These are phyloP conservation scores for Rubia occidens DNA, from an alignment of 305 asterid genomes.

Conservation along the genomic window DNA sequence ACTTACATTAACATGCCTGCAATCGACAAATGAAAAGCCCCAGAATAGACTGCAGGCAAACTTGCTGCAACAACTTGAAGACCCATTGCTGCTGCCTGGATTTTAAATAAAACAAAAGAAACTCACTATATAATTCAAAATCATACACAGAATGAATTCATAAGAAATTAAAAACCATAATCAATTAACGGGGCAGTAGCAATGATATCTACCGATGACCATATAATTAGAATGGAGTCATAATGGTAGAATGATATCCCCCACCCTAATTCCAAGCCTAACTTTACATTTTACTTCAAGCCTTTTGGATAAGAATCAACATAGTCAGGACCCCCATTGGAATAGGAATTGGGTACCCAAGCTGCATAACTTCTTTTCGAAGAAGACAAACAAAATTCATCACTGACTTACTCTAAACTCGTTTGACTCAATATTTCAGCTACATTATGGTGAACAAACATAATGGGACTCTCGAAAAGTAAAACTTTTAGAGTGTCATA, in stretches of 20 bases:
- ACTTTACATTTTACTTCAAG: not conserved
- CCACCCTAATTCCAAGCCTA: not conserved
- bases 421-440: not conserved
- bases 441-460: not conserved
- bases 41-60: slow-evolving; percentile 32
- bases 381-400: not conserved
- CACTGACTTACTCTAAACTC: not conserved
- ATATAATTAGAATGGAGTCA: not conserved
- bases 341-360: not conserved
- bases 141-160: not conserved
- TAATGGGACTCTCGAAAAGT: not conserved
- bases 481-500: not conserved
- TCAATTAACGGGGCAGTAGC: not conserved
- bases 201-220: not conserved
- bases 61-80: slow-evolving; percentile 71
- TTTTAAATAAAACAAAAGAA: not conserved
- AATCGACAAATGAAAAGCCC: slow-evolving; percentile 45
- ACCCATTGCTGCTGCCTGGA: slow-evolving; percentile 65
- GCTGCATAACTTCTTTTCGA: not conserved
- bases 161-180: not conserved
- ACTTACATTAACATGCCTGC: slow-evolving; percentile 88
- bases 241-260: not conserved
- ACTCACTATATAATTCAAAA: not conserved
- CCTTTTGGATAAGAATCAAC: not conserved
- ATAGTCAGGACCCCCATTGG: not conserved